Evolutionary conservation across 2,329 filamentous ascomycete species (phyloP), one percentile per base, ranked within the genome.

Genomic region (Pseudogymnoascus pannorum): DNA sequence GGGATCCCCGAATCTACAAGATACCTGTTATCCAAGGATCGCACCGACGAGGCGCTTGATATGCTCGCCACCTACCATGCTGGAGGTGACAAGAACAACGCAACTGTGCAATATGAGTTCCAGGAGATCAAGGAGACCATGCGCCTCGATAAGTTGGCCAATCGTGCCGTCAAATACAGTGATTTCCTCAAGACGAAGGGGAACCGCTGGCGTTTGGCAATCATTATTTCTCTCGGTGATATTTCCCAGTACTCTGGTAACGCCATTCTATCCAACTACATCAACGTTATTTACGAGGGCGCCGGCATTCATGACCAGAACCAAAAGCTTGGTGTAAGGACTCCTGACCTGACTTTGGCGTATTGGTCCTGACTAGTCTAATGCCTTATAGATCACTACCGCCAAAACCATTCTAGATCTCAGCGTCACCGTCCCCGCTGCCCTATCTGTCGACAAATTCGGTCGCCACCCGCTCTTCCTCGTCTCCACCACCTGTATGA

Each of bases 1-100:
- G 62, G 61, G 64, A 62, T 86, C 0, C 84, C 85, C 0, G 84
- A 87, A 66, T 84, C 81, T 3, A 85, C 85, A 1, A 73, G 84
- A 61, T 87, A 83, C 83, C 75, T 86, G 20, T 81, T 84, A 60
- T 78, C 79, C 58, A 78, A 83, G 61, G 78, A 81, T 61, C 77
- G 79, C 18, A 73, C 77, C 14, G 80, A 83, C 11, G 76, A 84
- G 61, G 83, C 82, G 0, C 72, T 80, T 12, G 73, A 75, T 1
- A 79, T 79, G 2, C 75, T 87, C 58, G 77, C 77, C 9, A 79
- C 77, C 60, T 86, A 80, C 66, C 85, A 84, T 61, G 81, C 79
- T 9, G 77, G 86, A 58, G 84, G 81, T 1, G 77, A 81, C 65
- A 76, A 77, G 0, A 70, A 75, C 14, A 76, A 75, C 5, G 72